A percentile compares a stretch with the other conserved stretches of the same genome.
Conservation (phyloP, 2,329 filamentous ascomycete genomes). For the Colletotrichum abscissum region DNA sequence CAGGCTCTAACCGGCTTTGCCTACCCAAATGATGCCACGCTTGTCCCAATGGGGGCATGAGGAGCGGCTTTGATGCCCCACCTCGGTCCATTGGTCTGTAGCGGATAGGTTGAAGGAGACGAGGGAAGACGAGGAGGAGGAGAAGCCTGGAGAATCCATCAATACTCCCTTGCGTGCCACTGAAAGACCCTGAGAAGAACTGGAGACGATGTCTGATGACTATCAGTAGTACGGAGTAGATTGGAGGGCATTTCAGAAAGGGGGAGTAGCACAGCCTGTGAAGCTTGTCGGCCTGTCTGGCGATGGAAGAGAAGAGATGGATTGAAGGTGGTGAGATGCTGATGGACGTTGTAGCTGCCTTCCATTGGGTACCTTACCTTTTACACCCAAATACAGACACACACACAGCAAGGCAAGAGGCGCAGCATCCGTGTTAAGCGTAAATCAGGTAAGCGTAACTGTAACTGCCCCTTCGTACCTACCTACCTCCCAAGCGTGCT, state of each 20-base stretch:
- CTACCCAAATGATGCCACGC: neutral
- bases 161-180: conserved; percentile 4
- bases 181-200: conserved; percentile 13
- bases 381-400: neutral
- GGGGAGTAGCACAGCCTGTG: neutral
- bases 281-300: no score
- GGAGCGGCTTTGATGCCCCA: neutral
- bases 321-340: neutral
- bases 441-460: neutral
- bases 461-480: neutral
- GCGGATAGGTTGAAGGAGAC: conserved; percentile 7
- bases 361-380: neutral
- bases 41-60: conserved; percentile 1
- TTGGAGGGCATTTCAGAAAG: neutral
- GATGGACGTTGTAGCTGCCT: neutral
- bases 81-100: neutral
- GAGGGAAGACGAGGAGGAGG: neutral
- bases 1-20: conserved; percentile 8
- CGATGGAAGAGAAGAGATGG: neutral
- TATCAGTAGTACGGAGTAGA: neutral
- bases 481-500: neutral
- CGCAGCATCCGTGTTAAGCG: neutral
- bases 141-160: neutral
- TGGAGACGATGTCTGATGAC: neutral
- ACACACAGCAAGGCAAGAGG: neutral